Base-by-base conservation (phyloP, 192 early-diverging fungal species). In the Thoreauomyces humboldtii region DNA sequence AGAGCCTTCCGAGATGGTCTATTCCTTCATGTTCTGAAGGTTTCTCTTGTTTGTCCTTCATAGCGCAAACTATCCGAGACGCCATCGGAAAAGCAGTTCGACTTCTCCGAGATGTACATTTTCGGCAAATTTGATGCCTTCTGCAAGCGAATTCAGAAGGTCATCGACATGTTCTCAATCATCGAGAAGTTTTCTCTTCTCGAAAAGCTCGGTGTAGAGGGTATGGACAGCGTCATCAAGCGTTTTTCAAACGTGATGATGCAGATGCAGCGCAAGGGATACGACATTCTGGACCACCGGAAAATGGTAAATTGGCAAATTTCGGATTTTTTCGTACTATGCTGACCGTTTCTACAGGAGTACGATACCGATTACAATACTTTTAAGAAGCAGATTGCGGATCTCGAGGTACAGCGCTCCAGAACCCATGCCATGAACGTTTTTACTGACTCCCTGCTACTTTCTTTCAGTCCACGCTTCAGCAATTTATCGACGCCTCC, bases 101-200 rank as follows among this genome's bases (percentile, higher is more conserved):
- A 86, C 65, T 86, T 86, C 59, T 80, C 77, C 9, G 84, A 86
- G 76, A 86, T 86, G 85, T 86, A 86, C 66, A 86, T 86, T 63
- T 86, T 86, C 61, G 85, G 85, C 31, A 86, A 86, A 61, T 86
- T 86, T 60, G 85, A 86, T 64, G 85, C 85, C 17, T 86, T 86
- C 59, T 86, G 85, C 77, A 86, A 86, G 62, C 77, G 85, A 14
- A 83, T 86, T 59, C 83, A 86, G 69, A 86, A 86, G 47, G 81
- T 86, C 27, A 81, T 83, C 48, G 85, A 86, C 63, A 86, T 86
- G 85, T 86, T 86, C 71, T 80, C 69, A 42, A 76, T 86, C 41
- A 86, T 86, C 54, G 81, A 86, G 60, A 86, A 86, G 67, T 86
- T 86, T 43, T 78, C 81, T 11, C 47, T 78, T 14, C 69, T 86